Evolutionary conservation across 176 grass and related monocot species (phyloP).

Genomic region (Raddia distichophylla): DNA sequence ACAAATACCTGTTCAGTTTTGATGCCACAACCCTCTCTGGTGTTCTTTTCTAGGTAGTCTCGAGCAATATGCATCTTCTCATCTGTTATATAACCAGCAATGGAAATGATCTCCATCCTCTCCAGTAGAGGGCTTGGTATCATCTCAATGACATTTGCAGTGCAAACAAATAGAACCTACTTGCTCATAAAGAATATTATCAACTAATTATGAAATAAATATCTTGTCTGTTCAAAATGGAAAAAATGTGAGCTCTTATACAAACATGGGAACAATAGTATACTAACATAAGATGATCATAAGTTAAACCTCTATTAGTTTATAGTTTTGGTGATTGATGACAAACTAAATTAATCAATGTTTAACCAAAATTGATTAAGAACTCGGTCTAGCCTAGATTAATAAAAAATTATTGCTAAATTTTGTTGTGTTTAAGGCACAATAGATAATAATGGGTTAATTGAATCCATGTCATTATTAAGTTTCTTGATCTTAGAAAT

Average conservation of each 20-base stretch:
- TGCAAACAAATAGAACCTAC: slow-evolving; percentile 98
- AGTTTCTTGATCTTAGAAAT: too few species aligned
- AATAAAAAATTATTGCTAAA: too few species aligned
- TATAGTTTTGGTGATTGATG: too few species aligned
- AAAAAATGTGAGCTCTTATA: slow-evolving; percentile 3
- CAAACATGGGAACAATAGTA: background rate
- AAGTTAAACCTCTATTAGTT: too few species aligned
- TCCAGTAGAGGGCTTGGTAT: slow-evolving; percentile 96
- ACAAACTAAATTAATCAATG: too few species aligned
- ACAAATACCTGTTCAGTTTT: slow-evolving; percentile 80
- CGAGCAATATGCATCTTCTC: slow-evolving; percentile 98
- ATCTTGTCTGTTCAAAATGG: slow-evolving; percentile 5
- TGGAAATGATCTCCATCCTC: slow-evolving; percentile 96
- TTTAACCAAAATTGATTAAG: too few species aligned
- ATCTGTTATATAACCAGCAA: slow-evolving; percentile 99
- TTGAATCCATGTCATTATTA: too few species aligned
- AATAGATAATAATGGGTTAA: too few species aligned
- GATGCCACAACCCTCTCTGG: slow-evolving; percentile 84
- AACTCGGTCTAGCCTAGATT: too few species aligned
- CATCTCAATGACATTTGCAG: slow-evolving; percentile 91
- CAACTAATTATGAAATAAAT: slow-evolving; percentile 21
- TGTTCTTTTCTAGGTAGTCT: slow-evolving; percentile 92
- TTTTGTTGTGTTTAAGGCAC: too few species aligned
- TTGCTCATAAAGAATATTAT: slow-evolving; percentile 41
- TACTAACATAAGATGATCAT: background rate